Base-by-base conservation (phyloP, 2,329 filamentous ascomycete species). In the Claviceps sp. region DNA sequence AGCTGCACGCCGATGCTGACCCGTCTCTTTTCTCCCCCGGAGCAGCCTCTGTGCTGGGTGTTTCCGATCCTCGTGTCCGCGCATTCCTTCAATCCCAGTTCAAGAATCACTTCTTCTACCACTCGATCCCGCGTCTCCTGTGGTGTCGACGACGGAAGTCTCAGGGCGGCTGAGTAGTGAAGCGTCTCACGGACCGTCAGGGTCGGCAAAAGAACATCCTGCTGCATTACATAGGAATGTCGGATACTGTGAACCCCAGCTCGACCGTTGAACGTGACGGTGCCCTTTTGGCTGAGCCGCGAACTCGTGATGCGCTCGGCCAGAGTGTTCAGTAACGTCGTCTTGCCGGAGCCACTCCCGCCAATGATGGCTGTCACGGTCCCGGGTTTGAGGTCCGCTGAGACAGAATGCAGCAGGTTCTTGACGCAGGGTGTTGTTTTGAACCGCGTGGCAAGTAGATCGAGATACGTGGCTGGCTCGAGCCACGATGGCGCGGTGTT, bases 1-100 rank as follows among this genome's bases (percentile, higher is more conserved):
- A 90, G 72, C 65, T 89, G 86, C 4, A 90, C 85, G 2, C 85
- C 86, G 47, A 90, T 86, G 56, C 84, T 88, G 0, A 84, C 84
- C 37, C 86, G 72, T 55, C 86, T 73, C 70, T 88, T 89, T 64
- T 90, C 86, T 3, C 86, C 86, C 0, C 86, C 86, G 46, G 84
- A 88, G 60, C 86, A 89, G 0, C 85, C 86, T 46, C 85, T 82
- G 59, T 88, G 83, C 49, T 78, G 76, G 52, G 76, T 78, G 58
- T 82, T 84, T 1, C 86, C 86, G 50, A 90, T 85, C 8, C 81
- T 72, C 0, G 86, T 90, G 56, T 88, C 71, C 24, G 85, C 85
- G 53, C 86, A 88, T 57, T 89, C 85, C 62, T 88, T 88, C 42
- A 90, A 64, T 0, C 85, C 84, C 2, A 90, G 67, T 60, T 90